Evolutionary conservation across 2,329 filamentous ascomycete species (phyloP).

Genomic region (Colletotrichum musicola): DNA sequence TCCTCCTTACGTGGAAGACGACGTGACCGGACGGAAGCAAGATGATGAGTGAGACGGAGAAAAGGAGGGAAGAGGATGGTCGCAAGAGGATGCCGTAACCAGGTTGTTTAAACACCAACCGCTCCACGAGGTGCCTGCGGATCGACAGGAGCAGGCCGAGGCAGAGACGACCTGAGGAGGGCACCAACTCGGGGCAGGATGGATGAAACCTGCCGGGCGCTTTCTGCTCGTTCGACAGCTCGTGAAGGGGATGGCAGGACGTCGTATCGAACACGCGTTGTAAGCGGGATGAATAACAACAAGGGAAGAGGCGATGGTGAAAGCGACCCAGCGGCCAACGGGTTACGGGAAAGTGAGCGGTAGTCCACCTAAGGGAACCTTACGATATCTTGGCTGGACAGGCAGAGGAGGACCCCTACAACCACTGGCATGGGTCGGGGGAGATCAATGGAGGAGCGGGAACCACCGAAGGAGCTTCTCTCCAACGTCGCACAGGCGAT

Average conservation of each 20-base stretch:
- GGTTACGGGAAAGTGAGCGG: conserved; percentile 16
- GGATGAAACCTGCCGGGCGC: conserved; percentile 34
- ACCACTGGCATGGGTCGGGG: not conserved
- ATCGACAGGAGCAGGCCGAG: conserved; percentile 32
- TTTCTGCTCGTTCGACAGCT: conserved; percentile 3
- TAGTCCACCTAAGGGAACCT: not conserved
- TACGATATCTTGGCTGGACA: not conserved
- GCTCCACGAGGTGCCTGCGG: conserved; percentile 10
- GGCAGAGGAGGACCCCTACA: not conserved
- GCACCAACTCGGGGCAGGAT: conserved; percentile 11
- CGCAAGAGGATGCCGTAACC: conserved; percentile 23
- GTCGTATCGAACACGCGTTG: conserved; percentile 29
- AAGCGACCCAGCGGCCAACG: conserved; percentile 14
- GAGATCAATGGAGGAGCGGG: conserved; percentile 17
- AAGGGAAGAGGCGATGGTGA: conserved; percentile 21
- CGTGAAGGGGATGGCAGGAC: conserved; percentile 13
- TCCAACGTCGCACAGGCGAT: conserved; percentile 40
- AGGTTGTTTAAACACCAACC: conserved; percentile 36
- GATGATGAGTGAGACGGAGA: conserved; percentile 23
- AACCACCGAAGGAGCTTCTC: conserved; percentile 14
- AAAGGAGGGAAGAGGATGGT: conserved; percentile 14
- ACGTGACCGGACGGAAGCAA: not conserved
- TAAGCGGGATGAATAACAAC: conserved; percentile 20
- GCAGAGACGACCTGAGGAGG: conserved; percentile 6
- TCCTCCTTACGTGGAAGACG: conserved; percentile 17